These are phyloP conservation scores for Vachellia pachyceras DNA, from an alignment of 306 rosid genomes.

Conservation along the genomic window DNA sequence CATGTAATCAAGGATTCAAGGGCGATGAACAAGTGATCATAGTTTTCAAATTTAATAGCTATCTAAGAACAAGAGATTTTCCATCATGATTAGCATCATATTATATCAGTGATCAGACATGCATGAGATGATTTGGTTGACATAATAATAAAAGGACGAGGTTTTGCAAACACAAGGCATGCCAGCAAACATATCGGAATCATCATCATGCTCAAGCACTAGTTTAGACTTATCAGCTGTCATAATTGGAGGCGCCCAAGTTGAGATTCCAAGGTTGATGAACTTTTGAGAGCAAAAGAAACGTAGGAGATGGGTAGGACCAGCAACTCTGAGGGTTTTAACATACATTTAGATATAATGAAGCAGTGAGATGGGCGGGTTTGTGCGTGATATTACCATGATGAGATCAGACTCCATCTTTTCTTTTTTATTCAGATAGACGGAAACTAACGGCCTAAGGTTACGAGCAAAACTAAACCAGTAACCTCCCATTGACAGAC, in stretches of 20 bases:
- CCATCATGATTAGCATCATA: background rate
- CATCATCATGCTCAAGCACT: background rate
- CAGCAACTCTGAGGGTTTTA: background rate
- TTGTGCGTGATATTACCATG: background rate
- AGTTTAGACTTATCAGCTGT: background rate
- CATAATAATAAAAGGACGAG: background rate
- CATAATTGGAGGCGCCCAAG: background rate
- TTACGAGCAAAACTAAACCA: too few relatives aligned
- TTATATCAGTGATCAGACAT: background rate
- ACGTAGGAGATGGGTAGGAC: background rate
- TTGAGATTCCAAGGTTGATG: conserved; percentile 1
- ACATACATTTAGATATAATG: background rate
- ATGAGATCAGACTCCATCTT: background rate
- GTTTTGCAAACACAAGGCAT: background rate
- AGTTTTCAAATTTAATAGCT: background rate
- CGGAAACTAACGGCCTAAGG: too few relatives aligned
- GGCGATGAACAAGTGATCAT: background rate
- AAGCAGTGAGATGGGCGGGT: background rate
- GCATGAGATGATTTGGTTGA: background rate
- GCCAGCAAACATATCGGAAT: background rate
- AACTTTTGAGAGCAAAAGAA: background rate
- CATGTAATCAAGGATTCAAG: background rate
- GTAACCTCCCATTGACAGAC: too few relatives aligned
- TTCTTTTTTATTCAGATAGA: too few relatives aligned
- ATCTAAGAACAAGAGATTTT: background rate